Evolutionary conservation across 495 filamentous ascomycete species (phyloP), one percentile per base, ranked within the genome.

Genomic region (Acidiella bohemica): DNA sequence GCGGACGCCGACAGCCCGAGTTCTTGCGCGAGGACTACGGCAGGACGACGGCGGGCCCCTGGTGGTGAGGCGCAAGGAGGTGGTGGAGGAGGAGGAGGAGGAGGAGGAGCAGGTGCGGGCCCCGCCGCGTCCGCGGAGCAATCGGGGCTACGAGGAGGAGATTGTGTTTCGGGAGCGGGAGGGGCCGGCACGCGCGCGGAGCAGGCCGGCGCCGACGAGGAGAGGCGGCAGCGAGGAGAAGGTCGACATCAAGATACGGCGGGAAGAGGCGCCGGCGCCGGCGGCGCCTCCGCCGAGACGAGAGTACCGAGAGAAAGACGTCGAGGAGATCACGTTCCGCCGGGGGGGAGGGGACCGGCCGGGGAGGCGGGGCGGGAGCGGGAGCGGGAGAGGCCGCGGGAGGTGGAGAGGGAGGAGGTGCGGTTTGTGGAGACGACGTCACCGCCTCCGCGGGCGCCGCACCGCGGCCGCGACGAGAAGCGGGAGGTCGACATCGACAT

Each of bases 1-100:
- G 54, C 11, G 57, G 55, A 17, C 59, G 58, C 11, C 49, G 55
- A 19, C 53, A 59, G n/a, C 69, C 67, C 23, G 70, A 71, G 9
- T 74, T 74, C 48, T 51, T 74, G 11, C 61, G 64, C 36, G 68
- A 72, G 9, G 71, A 72, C 44, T 71, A 71, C 44, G 63, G 62
- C 23, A 52, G 55, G 23, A 39, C 51, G n/a, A 52, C 53, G 32
- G 56, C 60, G 22, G 70, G 67, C 13, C 56, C 7, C 44, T 73
- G 41, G 70, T 72, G 3, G 16, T 72, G 9, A 44, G 65, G 12
- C 24, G 23, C 27, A 61, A 64, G 36, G 52, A 41, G 39, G 32
- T 22, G 36, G 22, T 35, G 17, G 53, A 56, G 33, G 47, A 56
- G 26, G n/a, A n/a, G n/a, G 54, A 62, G 21, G 48, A 50, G 26